Conservation (phyloP, 306 rosid species). For the Vigna unguiculata region DNA sequence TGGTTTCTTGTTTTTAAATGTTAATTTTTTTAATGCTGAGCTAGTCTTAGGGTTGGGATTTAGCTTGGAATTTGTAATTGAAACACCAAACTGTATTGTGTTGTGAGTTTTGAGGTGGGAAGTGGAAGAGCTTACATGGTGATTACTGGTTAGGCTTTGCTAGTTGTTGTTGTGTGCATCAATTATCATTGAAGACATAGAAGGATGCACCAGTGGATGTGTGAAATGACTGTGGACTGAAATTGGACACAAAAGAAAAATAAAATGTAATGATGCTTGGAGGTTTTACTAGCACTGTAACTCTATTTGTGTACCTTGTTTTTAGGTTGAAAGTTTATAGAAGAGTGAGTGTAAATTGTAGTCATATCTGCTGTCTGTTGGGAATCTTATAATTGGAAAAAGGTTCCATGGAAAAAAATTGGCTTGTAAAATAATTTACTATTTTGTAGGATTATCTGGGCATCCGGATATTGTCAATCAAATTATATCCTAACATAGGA, state of each 20-base stretch:
- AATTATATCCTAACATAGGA: neutral
- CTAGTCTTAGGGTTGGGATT: constrained; percentile 27
- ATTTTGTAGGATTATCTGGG: neutral
- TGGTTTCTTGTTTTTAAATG: neutral
- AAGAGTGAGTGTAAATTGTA: neutral
- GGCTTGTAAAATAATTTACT: neutral
- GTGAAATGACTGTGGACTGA: neutral
- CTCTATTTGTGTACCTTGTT: neutral
- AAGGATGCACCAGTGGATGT: constrained; percentile 21
- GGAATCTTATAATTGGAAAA: too few relatives aligned
- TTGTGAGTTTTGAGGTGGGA: neutral
- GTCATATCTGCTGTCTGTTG: constrained; percentile 17
- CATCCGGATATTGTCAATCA: neutral
- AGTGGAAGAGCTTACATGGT: neutral
- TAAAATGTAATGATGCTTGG: neutral
- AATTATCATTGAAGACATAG: constrained; percentile 7
- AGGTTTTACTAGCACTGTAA: neutral
- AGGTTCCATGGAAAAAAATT: constrained; percentile 2
- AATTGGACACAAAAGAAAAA: neutral
- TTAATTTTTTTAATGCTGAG: neutral
- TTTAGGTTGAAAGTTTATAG: neutral
- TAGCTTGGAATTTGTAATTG: constrained; percentile 21
- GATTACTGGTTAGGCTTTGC: neutral
- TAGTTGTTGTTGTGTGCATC: constrained; percentile 7
- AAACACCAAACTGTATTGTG: neutral